Evolutionary conservation across 768 basidiomycete species (phyloP), one percentile per base, ranked within the genome.

Genomic region (Amanita inopinata): DNA sequence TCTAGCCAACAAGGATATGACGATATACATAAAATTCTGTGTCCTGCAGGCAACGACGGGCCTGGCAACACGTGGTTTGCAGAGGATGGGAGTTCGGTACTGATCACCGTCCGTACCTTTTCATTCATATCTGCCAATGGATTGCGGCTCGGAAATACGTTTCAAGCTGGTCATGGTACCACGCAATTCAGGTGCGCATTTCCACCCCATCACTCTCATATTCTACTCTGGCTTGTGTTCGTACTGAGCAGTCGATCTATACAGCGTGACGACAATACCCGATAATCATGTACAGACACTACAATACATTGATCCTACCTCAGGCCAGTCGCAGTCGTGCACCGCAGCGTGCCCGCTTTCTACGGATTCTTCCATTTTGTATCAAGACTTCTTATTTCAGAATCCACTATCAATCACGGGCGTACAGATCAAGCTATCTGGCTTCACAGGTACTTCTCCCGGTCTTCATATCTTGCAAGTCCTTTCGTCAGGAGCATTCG

Each of bases 381-480:
- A 90, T 57, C 92, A 98, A 60, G 96, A 99, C 60, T 99, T 96
- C 64, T 64, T 96, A 31, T 97, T 98, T 58, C 61, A 70, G 38
- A 57, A 56, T 19, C 57, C 73, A 4, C 56, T 75, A 24, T 63
- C 69, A n/a, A 74, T 97, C 52, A 96, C 92, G 4, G 96, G 96
- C 38, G 77, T 96, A 48, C 83, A 93, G 60, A 68, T 99, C 53
- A 83, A 78, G 42, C 67, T 98, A 14, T 77, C 81, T 5, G 63
- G 69, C 35, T 94, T 83, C 73, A 71, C 65, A 33, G 94, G 92
- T 27, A 61, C 67, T 6, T 75, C 78, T 5, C 75, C 88, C 3
- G 96, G 93, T 32, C 63, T 99, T 24, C 91, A 94, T 57, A 69
- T 96, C 38, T 58, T 98, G n/a, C 90, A 98, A 54, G 67, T 98